A percentile compares a stretch with the other conserved stretches of the same genome.
Conservation (phyloP, 176 grass and related monocot species). For the Echinochloa phyllopogon region DNA sequence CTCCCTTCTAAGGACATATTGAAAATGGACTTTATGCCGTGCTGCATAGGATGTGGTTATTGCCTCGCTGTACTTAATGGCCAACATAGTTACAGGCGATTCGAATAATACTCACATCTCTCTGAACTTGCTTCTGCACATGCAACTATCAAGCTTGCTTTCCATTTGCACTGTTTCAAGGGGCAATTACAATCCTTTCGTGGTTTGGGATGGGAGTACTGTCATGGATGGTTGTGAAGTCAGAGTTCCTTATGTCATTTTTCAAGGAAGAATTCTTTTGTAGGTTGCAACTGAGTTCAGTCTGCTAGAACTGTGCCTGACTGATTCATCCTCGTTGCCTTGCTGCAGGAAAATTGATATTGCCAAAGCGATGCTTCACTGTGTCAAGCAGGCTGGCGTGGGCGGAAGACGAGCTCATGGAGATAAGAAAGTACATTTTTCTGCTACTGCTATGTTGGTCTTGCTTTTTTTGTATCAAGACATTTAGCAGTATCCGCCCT, state of each 20-base stretch:
- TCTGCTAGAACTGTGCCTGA: neutral
- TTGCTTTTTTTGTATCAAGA: neutral
- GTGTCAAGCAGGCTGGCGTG: slow-evolving; percentile 47
- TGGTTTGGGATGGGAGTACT: neutral
- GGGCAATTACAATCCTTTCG: neutral
- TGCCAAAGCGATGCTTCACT: slow-evolving; percentile 35
- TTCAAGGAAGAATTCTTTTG: neutral
- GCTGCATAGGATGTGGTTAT: neutral
- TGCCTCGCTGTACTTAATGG: neutral
- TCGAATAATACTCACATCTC: neutral
- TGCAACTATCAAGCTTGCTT: neutral
- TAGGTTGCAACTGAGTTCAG: neutral
- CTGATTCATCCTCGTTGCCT: slow-evolving; percentile 18
- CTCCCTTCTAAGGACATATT: neutral
- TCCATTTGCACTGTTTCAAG: neutral
- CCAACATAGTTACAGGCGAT: neutral
- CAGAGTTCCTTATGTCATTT: neutral
- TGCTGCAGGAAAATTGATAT: slow-evolving; percentile 49
- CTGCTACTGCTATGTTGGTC: slow-evolving; percentile 6
- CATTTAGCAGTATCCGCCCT: neutral
- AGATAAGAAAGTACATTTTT: slow-evolving; percentile 51
- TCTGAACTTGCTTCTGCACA: neutral
- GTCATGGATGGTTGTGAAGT: neutral
- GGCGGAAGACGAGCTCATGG: slow-evolving; percentile 53
- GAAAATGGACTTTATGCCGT: neutral